Base-by-base conservation (phyloP, 331 rosid species). In the Saraca asoca region DNA sequence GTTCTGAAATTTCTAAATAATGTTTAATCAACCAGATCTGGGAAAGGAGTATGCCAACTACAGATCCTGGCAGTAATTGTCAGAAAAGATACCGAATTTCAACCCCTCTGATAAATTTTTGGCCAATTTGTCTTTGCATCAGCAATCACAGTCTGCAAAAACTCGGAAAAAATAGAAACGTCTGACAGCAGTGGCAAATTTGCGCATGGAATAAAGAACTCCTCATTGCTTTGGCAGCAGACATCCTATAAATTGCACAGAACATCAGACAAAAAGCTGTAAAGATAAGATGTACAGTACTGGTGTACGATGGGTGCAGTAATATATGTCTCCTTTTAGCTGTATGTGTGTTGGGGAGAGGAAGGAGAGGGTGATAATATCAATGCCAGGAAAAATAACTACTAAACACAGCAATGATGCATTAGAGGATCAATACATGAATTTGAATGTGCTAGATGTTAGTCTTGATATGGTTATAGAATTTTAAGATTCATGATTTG, bases 151-250 rank as follows among this genome's bases (percentile, higher is more conserved):
- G 49, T 59, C 75, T 71, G 70, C 53, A 58, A 74, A 76, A 62
- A 68, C 37, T 59, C 75, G 67, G 70, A 49, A 58, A 74, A 76
- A 62, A 68, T 44, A 68, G 73, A 76, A 71, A 75, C 49, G 24
- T 44, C 83, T 78, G 83, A 78, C 85, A 68, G 70, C 29, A 64
- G 75, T 51, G 56, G 79, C 50, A 68, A 68, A 62, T 51, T 63
- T 53, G 66, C 72, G 51, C 79, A 68, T 66, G 33, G 51, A 45
- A 74, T 38, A 58, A 70, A 69, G 50, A 72, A 58, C 20, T 48
- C 51, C 70, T 57, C 58, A 51, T 69, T 46, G 71, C 55, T 35
- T 58, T 51, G 66, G 57, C 70, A 43, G 55, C 62, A 52, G 24
- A 43, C 44, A 57, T 74, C 78, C 66, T 61, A 58, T 39, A 60